Conservation (phyloP, 2,329 filamentous ascomycete genomes). For the Furcasterigmium sp. region DNA sequence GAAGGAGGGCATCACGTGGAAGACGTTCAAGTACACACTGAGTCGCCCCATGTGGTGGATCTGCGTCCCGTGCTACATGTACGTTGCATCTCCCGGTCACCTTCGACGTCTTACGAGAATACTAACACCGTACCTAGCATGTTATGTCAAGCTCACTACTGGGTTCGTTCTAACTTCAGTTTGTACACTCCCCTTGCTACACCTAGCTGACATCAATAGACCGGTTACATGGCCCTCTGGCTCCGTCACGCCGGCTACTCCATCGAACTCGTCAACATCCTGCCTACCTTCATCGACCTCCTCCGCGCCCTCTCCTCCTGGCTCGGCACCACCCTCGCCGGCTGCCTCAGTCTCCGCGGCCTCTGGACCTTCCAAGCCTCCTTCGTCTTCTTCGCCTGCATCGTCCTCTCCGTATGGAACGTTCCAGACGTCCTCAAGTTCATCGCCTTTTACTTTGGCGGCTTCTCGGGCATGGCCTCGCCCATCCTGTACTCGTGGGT, state of each 20-base stretch:
- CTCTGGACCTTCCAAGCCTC: constrained; percentile 20
- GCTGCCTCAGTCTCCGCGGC: constrained; percentile 19
- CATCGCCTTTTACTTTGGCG: constrained; percentile 23
- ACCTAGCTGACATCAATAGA: neutral
- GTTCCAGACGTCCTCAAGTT: constrained; percentile 22
- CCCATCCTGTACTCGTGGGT: constrained; percentile 26
- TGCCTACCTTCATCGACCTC: constrained; percentile 18
- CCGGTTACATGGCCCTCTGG: constrained; percentile 14
- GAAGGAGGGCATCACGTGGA: constrained; percentile 15
- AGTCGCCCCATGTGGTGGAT: constrained; percentile 16
- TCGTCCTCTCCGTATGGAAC: constrained; percentile 22
- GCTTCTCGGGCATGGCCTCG: constrained; percentile 22
- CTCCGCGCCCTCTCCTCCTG: constrained; percentile 18
- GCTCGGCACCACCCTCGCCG: constrained; percentile 20
- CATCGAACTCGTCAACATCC: constrained; percentile 10
- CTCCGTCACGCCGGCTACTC: constrained; percentile 9
- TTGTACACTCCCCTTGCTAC: too few species aligned
- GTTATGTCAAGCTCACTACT: constrained; percentile 16
- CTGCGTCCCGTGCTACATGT: constrained; percentile 15
- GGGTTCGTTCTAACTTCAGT: neutral
- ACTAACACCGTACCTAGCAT: constrained; percentile 10
- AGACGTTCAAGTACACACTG: constrained; percentile 15
- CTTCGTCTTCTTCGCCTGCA: constrained; percentile 18
- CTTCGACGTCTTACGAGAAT: too few species aligned
- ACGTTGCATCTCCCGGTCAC: too few species aligned